Base-by-base conservation (phyloP, 768 basidiomycete species). In the Infundibulicybe gibba region DNA sequence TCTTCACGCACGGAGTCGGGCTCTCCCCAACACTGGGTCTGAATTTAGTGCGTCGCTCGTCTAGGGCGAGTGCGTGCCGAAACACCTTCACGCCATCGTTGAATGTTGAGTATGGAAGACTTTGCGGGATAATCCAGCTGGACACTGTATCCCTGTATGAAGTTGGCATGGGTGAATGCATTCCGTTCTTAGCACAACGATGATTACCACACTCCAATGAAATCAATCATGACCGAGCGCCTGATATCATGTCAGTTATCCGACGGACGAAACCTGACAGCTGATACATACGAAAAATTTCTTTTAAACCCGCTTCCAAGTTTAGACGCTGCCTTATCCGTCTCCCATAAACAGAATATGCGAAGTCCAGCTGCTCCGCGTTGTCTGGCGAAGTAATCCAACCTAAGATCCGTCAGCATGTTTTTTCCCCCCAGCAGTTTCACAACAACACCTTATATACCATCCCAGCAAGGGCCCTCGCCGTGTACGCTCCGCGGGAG, bases 311-410 rank as follows among this genome's bases (percentile, higher is more conserved):
- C 41, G 17, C 31, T 48, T 12, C 44, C 43, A 34, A 43, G 41
- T 20, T 37, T 32, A 41, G 45, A 47, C 12, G 45, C 50, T n/a
- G 38, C 17, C n/a, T 43, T 16, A 21, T 51, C 41, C 6, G 19
- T 32, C 12, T 42, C 41, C 1, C 47, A 25, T 31, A 51, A 45
- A 51, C 47, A 37, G 47, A 47, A 41, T 47, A 51, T 3, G 50
- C 50, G 35, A 51, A 51, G 3, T 41, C 45, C 21, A 51, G 25
- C 40, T 51, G 50, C 25, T 51, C 44, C 20, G 35, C 9, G 38
- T 51, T 51, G 41, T 41, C 19, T 14, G 41, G 32, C 9, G 50
- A 13, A 51, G 42, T 5, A 51, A 41, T 31, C 39, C 44, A 21
- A 53, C 46, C 47, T 48, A 39, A n/a, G 3, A 25, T 25, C 25